phyloP scores from a whole-genome alignment of 306 rosid genomes.

The Fragaria vesca region DNA sequence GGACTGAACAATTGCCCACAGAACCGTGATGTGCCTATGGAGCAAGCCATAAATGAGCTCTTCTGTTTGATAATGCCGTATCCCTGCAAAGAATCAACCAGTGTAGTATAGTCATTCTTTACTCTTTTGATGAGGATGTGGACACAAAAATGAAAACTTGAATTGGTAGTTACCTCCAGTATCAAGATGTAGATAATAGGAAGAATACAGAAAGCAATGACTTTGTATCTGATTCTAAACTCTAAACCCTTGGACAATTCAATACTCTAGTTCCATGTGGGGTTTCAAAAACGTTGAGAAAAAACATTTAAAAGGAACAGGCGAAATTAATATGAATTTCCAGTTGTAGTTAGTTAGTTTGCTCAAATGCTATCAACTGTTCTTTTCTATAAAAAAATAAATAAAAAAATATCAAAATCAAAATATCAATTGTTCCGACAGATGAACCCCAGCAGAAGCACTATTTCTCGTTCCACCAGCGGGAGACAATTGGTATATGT shows the following conservation, averaged over 20 bases:
- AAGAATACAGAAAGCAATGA: background rate
- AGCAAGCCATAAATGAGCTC: conserved; percentile 29
- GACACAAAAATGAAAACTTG: background rate
- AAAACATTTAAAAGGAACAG: background rate
- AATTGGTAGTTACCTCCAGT: background rate
- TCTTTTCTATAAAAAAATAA: background rate
- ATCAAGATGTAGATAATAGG: background rate
- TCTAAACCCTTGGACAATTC: background rate
- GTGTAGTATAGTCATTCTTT: conserved; percentile 1
- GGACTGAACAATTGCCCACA: conserved; percentile 42
- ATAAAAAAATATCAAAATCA: no score
- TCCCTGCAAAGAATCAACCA: conserved; percentile 42
- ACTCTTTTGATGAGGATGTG: background rate
- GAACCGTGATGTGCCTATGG: conserved; percentile 28
- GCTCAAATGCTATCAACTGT: background rate
- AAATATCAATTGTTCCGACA: background rate
- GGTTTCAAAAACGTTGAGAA: background rate
- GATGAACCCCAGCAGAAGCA: background rate
- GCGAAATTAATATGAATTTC: background rate
- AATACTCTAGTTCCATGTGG: background rate
- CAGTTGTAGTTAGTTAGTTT: background rate
- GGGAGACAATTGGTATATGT: no score
- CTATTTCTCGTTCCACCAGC: background rate
- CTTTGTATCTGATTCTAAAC: background rate
- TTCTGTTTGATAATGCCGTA: conserved; percentile 36